A percentile compares a stretch with the other conserved stretches of the same genome.
These are phyloP conservation scores for Oryza nivara DNA, from an alignment of 176 grass and related monocot species.

Conservation along the genomic window DNA sequence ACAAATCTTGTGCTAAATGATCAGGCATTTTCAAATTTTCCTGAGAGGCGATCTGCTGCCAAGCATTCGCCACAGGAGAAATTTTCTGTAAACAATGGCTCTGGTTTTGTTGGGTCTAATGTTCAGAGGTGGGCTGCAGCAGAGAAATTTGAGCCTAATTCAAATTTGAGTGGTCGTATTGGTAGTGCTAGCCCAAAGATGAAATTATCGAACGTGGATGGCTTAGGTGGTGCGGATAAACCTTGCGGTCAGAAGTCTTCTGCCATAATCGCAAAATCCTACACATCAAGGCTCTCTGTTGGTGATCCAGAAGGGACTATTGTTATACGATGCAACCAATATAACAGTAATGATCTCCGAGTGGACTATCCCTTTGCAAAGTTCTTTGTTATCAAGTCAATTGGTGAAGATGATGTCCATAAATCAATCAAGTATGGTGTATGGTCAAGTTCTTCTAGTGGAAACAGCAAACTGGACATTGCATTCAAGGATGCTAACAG, in stretches of 20 bases:
- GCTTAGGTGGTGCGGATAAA: constrained; percentile 27
- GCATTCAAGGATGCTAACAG: constrained; percentile 72
- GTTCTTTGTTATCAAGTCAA: constrained; percentile 92
- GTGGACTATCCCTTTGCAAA: constrained; percentile 76
- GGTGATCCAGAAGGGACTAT: constrained; percentile 58
- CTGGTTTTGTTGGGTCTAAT: constrained; percentile 45
- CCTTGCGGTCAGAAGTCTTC: constrained; percentile 29
- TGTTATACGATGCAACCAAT: constrained; percentile 54
- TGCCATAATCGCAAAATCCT: constrained; percentile 46
- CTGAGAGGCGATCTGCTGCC: constrained; percentile 34
- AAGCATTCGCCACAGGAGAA: constrained; percentile 37
- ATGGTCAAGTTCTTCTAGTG: constrained; percentile 77
- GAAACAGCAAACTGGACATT: constrained; percentile 64
- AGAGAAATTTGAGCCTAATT: constrained; percentile 57
- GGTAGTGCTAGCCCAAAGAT: constrained; percentile 24
- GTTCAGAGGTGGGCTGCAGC: constrained; percentile 54
- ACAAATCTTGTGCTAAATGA: constrained; percentile 6
- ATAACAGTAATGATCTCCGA: constrained; percentile 64
- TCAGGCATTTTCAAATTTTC: constrained; percentile 35
- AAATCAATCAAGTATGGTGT: constrained; percentile 87
- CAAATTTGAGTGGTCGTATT: constrained; percentile 25
- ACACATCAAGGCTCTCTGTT: constrained; percentile 48
- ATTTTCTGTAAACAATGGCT: constrained; percentile 39
- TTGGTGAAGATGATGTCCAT: constrained; percentile 81
- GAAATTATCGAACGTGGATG: constrained; percentile 30